Percentiles rank a stretch among this genome's conserved stretches.
Conservation (phyloP, 768 basidiomycete genomes). For the Suillus subluteus region DNA sequence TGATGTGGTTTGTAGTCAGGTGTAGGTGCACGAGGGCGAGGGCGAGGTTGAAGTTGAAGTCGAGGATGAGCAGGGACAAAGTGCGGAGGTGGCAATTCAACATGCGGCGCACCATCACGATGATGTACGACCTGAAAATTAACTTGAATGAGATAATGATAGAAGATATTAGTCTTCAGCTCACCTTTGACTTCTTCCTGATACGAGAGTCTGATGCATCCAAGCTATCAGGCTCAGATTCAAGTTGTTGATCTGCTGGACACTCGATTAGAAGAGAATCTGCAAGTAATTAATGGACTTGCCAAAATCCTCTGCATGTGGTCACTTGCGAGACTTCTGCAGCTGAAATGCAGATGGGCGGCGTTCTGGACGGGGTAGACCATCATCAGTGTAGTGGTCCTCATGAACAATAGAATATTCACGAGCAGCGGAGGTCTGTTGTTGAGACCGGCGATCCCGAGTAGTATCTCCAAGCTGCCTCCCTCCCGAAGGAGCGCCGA, state of each 20-base stretch:
- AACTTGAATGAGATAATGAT: background rate
- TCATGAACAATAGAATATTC: background rate
- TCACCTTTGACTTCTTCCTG: background rate
- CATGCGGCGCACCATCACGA: background rate
- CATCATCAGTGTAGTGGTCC: background rate
- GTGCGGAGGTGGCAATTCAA: background rate
- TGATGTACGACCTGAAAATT: background rate
- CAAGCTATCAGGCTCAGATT: slow-evolving; percentile 2
- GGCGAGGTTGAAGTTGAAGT: background rate
- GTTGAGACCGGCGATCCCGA: no score
- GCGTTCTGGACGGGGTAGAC: background rate
- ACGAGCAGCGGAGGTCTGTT: background rate
- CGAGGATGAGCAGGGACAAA: no score
- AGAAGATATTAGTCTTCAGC: background rate
- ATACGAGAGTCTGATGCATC: background rate
- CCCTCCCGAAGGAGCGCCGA: no score
- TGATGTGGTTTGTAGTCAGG: background rate
- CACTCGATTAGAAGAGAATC: background rate
- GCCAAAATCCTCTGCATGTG: background rate
- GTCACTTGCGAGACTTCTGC: background rate
- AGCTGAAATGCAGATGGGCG: background rate
- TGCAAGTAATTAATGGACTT: background rate
- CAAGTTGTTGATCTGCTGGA: background rate
- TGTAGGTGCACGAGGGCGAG: background rate
- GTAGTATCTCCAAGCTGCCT: no score